Evolutionary conservation across 257 asterid genomes (phyloP).

Genomic region (Solanum rostratum): DNA sequence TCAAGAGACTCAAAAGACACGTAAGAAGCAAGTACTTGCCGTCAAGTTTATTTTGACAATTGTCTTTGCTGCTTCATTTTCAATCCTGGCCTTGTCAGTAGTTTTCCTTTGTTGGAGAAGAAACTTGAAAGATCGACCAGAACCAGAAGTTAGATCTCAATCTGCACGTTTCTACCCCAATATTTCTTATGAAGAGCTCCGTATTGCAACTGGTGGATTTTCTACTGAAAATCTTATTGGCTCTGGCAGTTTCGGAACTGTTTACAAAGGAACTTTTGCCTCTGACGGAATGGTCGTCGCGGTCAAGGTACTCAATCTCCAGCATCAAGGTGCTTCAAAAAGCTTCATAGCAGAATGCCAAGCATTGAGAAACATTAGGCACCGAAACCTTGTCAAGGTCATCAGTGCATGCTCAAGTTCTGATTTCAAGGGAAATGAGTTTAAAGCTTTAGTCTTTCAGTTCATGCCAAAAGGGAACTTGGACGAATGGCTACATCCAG

Average conservation of each 20-base stretch:
- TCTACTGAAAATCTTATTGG: conserved; percentile 24
- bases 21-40: background rate
- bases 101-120: conserved; percentile 13
- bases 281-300: conserved; percentile 21
- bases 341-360: conserved; percentile 40
- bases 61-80: conserved; percentile 12
- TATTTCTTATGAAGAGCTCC: conserved; percentile 29
- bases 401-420: conserved; percentile 41
- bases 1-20: conserved; percentile 6
- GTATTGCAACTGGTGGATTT: conserved; percentile 27
- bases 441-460: conserved; percentile 33
- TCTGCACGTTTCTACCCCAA: conserved; percentile 12
- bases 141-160: background rate
- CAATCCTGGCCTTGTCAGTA: conserved; percentile 10
- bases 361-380: conserved; percentile 34
- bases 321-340: conserved; percentile 28
- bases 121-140: conserved; percentile 4
- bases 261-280: conserved; percentile 25
- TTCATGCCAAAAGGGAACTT: conserved; percentile 46
- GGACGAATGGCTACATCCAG: conserved; percentile 41
- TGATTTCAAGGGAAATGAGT: conserved; percentile 31
- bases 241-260: conserved; percentile 34
- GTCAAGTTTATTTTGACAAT: conserved; percentile 4
- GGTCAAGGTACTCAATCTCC: conserved; percentile 34
- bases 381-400: conserved; percentile 40